Evolutionary conservation across 2,329 filamentous ascomycete genomes (phyloP), one percentile per base, ranked within the genome.

Genomic region (Ophiostoma triangulosporum): DNA sequence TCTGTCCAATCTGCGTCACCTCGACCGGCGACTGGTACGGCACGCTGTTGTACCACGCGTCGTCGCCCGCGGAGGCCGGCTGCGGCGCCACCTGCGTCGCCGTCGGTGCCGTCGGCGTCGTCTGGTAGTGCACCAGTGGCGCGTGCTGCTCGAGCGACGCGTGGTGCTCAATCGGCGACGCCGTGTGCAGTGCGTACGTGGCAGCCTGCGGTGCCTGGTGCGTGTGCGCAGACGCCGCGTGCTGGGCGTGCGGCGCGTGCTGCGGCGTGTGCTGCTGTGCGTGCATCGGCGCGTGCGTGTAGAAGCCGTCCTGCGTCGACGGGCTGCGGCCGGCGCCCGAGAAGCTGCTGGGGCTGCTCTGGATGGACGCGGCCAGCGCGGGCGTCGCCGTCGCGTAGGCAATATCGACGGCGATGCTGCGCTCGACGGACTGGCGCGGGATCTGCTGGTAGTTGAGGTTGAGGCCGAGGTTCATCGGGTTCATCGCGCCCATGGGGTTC

Each of bases 261-360:
- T 35, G 33, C 33, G 8, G 33, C 9, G n/a, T n/a, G n/a, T 35
- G 33, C 33, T 6, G 33, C 33, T 35, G 33, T 4, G 8, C 8
- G 8, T 35, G 33, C 9, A 11, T 7, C 33, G 8, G 33, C 27
- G 76, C 74, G 57, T 79, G 77, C 6, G 76, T 77, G 63, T 83
- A 84, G 60, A 77, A 75, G 52, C 70, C 67, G 45, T 78, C 73
- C 57, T 76, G 73, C 9, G 73, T 68, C 20, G 74, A 68, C 1
- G 78, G 73, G 58, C 76, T 77, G 46, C 75, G 71, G 54, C 71
- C 72, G 0, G 77, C 76, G 6, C 70, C 69, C 1, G 77, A 73
- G 6, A 79, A 81, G 64, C 79, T 81, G 60, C 71, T 73, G 55
- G 80, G 78, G 60, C 78, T 82, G 63, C 73, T 81, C 58, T 80